Evolutionary conservation across 1,284 basidiomycete species (phyloP), one percentile per base, ranked within the genome.

Genomic region (Takashimella koratensis): DNA sequence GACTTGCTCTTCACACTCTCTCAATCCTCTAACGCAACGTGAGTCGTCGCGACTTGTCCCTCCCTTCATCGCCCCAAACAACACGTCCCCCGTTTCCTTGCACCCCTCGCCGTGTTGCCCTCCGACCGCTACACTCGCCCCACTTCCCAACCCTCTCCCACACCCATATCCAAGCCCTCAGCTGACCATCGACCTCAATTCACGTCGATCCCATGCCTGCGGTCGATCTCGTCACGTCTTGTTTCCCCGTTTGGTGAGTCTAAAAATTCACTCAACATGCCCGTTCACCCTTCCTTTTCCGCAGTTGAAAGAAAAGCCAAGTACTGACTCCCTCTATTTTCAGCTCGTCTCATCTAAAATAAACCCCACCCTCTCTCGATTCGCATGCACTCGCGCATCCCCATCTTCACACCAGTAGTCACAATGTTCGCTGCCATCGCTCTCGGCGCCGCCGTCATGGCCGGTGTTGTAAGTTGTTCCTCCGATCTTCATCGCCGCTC

Each of bases 401-500:
- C 22, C 30, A 36, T 30, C 27, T 45, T 23, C 23, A 27, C 49
- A 4, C 19, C 42, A 26, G 12, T 40, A 21, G 19, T 43, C 54
- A 65, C 48, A 40, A 63, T 67, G 60, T 45, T 63, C 59, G 52
- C 63, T 41, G 40, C 56, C 45, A 46, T 59, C 51, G 52, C 53
- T 43, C 30, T 62, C 57, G 56, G 58, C 42, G 63, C 60, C 53
- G 58, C 56, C 43, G 44, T 60, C 50, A 49, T 64, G 56, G 65
- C 65, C 22, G 65, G 65, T 57, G 62, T 61, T 12, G 66, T 62
- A 46, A 54, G 60, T 62, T n/a, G n/a, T n/a, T n/a, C n/a, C n/a
- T 24, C 24, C 8, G 22, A 24, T 4, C n/a, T 41, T 5, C 25
- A 36, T 13, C 47, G 47, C 6, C 11, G 21, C 16, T 22, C 39